A percentile compares a stretch with the other conserved stretches of the same genome.
Evolutionary conservation across 75 land plant species (phyloP).

Genomic region (Ceratopteris richardii): DNA sequence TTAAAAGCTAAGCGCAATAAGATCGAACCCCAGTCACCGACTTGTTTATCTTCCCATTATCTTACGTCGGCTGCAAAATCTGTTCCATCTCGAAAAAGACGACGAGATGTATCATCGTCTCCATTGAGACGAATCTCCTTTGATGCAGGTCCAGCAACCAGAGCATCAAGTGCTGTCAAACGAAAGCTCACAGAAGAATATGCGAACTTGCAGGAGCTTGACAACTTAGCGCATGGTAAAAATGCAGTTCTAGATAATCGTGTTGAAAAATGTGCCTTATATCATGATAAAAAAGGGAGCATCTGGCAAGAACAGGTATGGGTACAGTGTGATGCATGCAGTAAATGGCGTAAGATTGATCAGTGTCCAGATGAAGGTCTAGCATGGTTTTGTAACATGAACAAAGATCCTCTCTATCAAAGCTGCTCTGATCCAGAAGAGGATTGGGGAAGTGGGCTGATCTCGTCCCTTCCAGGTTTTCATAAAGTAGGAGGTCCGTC

Average conservation of each 20-base stretch:
- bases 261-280: neutral
- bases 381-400: conserved; percentile 96
- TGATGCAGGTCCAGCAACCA: conserved; percentile 15
- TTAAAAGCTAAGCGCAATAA: conserved; percentile 31
- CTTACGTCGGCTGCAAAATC: neutral
- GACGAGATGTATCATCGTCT: neutral
- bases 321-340: conserved; percentile 94
- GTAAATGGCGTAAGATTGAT: conserved; percentile 72
- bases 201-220: conserved; percentile 9
- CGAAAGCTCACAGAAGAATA: conserved; percentile 44
- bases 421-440: conserved; percentile 76
- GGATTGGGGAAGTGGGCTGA: conserved; percentile 37
- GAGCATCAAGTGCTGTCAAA: conserved; percentile 36
- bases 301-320: conserved; percentile 44
- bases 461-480: conserved; percentile 74
- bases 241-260: neutral
- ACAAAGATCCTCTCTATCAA: conserved; percentile 50
- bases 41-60: neutral
- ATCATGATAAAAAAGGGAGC: neutral
- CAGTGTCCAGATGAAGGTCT: conserved; percentile 31
- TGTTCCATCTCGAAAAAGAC: neutral
- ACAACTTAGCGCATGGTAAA: too few relatives aligned
- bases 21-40: neutral
- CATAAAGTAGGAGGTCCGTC: conserved; percentile 33
- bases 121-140: conserved; percentile 11